Conservation (phyloP, 2,329 filamentous ascomycete genomes). For the Scytalidium lignicola region DNA sequence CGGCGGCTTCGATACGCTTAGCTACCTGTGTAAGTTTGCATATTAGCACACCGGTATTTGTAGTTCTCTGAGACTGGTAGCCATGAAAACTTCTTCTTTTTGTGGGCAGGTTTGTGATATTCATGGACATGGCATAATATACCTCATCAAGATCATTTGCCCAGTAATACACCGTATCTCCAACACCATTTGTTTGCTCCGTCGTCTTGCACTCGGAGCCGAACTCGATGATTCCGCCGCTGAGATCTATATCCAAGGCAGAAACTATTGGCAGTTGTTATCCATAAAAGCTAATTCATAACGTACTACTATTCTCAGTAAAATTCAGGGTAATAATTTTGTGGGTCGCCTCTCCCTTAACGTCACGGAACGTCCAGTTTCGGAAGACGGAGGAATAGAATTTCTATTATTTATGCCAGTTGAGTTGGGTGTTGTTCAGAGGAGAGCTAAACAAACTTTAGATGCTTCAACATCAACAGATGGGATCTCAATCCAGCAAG, state of each 20-base stretch:
- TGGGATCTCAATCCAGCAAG: slow-evolving; percentile 12
- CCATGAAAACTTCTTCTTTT: too few species aligned
- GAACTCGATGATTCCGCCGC: slow-evolving; percentile 1
- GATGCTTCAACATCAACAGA: slow-evolving; percentile 7
- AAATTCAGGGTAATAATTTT: slow-evolving; percentile 7
- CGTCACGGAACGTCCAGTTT: slow-evolving; percentile 8
- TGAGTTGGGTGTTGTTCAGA: too few species aligned
- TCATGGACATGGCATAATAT: too few species aligned
- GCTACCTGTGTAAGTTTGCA: too few species aligned
- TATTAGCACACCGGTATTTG: too few species aligned
- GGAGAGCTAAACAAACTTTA: slow-evolving; percentile 8
- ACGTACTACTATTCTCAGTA: neutral
- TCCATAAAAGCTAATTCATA: neutral
- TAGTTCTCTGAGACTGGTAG: too few species aligned
- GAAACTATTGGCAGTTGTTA: too few species aligned
- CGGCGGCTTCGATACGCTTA: slow-evolving; percentile 6
- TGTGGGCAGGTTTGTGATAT: too few species aligned
- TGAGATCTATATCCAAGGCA: too few species aligned
- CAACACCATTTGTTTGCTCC: slow-evolving; percentile 7
- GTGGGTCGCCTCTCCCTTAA: slow-evolving; percentile 5
- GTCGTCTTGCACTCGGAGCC: slow-evolving; percentile 2
- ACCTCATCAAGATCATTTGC: slow-evolving; percentile 8
- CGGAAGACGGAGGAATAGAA: slow-evolving; percentile 11
- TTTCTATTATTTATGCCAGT: slow-evolving; percentile 4
- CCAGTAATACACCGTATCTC: slow-evolving; percentile 7